Evolutionary conservation across 2,329 filamentous ascomycete genomes (phyloP), one percentile per base, ranked within the genome.

Genomic region (Lasiodiplodia citricola): DNA sequence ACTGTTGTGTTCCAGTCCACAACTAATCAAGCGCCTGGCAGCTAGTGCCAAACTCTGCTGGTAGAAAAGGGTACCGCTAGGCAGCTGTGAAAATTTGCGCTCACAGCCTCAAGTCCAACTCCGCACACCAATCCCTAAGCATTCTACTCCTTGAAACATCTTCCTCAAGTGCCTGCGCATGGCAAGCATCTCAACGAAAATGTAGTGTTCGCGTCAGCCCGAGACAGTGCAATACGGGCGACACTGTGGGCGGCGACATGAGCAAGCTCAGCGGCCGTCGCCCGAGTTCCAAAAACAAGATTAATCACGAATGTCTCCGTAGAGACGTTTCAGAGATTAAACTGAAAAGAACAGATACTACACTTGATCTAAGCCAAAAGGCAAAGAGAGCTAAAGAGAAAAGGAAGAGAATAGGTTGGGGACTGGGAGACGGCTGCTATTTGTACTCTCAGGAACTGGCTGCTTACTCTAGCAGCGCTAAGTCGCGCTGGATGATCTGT

Each of bases 261-360:
- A 25, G 57, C 66, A 63, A 68, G 56, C 38, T n/a, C 56, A 68
- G 66, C 56, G 66, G 66, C 56, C 56, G 66, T 38, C 66, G 14
- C 50, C 35, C 56, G 23, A 6, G n/a, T 28, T 38, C 47, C 51
- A 58, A 63, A 68, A 67, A 68, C 23, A 16, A 52, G 47, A 54
- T 62, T 58, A 57, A 67, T 65, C 62, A 57, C 25, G 54, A 57
- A 57, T 57, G 66, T 28, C 25, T 54, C 55, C 66, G 44, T 54
- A 52, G 55, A 54, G 41, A 35, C 55, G 55, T 67, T 60, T 38
- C 55, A 67, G 55, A 56, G 66, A 52, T 62, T 52, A 67, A 54
- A 67, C 66, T 62, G 66, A 52, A 52, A 67, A 52, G 66, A 67
- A 67, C 66, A 67, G 66, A 62, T 60, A 67, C 66, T 67, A 67